Conservation (phyloP, 1,139 yeast genomes). For the Zygosaccharomyces sapae region DNA sequence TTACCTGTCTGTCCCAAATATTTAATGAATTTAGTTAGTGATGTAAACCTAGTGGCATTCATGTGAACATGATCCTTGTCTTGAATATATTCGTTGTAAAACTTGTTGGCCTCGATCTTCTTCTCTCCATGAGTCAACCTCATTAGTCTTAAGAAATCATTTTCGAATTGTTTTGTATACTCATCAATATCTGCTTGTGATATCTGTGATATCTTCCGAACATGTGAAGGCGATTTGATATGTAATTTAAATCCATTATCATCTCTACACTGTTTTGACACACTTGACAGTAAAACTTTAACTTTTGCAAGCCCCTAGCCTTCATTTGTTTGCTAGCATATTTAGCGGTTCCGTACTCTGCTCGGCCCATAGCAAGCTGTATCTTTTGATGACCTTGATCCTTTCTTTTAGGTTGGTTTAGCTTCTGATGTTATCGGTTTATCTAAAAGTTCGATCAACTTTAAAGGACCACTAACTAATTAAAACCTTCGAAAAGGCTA, state of each 20-base stretch:
- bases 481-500: no score
- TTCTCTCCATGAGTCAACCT: constrained; percentile 77
- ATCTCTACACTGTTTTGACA: constrained; percentile 81
- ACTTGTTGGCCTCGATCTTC: constrained; percentile 70
- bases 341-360: constrained; percentile 82
- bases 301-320: constrained; percentile 78
- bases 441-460: background rate
- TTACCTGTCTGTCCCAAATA: constrained; percentile 56
- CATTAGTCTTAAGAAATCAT: constrained; percentile 62
- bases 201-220: constrained; percentile 46
- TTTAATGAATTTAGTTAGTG: constrained; percentile 67
- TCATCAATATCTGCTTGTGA: constrained; percentile 48
- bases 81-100: constrained; percentile 82
- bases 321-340: constrained; percentile 73
- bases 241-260: constrained; percentile 94
- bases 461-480: background rate
- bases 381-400: background rate
- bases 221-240: constrained; percentile 72
- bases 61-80: constrained; percentile 83
- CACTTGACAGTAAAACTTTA: constrained; percentile 89
- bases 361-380: constrained; percentile 46
- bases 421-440: background rate
- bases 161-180: constrained; percentile 57
- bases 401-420: background rate
- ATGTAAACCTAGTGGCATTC: constrained; percentile 80